Percentiles rank a stretch among this genome's conserved stretches.
These are phyloP conservation scores for Puccinia polysora DNA, from an alignment of 1,284 basidiomycete species.

Conservation along the genomic window DNA sequence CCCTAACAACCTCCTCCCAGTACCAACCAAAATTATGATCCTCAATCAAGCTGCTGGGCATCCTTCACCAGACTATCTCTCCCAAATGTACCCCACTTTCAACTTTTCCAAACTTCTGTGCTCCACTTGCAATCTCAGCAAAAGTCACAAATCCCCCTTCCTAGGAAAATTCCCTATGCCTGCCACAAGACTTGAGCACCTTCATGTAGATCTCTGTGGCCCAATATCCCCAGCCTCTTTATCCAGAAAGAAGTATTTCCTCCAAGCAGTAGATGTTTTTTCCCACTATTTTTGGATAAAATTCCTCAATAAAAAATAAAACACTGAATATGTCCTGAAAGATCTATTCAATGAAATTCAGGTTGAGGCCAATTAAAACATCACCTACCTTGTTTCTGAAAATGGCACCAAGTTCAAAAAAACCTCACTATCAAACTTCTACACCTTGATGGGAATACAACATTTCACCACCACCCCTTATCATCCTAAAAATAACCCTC, in stretches of 20 bases:
- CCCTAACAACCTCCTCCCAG: too few relatives aligned
- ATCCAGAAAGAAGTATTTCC: not conserved
- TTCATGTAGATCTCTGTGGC: not conserved
- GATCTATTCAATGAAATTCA: slow-evolving; percentile 42
- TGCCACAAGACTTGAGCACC: not conserved
- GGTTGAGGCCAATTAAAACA: slow-evolving; percentile 46
- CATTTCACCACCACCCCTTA: slow-evolving; percentile 53
- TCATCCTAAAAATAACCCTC: slow-evolving; percentile 53
- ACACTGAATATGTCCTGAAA: not conserved
- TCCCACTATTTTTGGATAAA: not conserved
- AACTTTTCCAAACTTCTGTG: too few relatives aligned
- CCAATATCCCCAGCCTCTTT: not conserved
- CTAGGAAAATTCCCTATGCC: too few relatives aligned
- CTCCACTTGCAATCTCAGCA: too few relatives aligned
- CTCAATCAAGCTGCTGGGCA: too few relatives aligned
- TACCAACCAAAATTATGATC: too few relatives aligned
- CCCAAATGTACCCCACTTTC: too few relatives aligned
- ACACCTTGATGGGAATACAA: slow-evolving; percentile 50
- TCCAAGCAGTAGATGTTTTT: not conserved
- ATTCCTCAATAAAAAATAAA: not conserved
- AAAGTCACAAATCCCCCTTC: too few relatives aligned
- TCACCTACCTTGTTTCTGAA: slow-evolving; percentile 53
- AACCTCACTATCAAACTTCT: slow-evolving; percentile 48
- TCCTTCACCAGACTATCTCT: too few relatives aligned
- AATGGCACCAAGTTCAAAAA: slow-evolving; percentile 51